phyloP scores from a whole-genome alignment of 2,329 filamentous ascomycete species.

The Paecilomyces sp. region DNA sequence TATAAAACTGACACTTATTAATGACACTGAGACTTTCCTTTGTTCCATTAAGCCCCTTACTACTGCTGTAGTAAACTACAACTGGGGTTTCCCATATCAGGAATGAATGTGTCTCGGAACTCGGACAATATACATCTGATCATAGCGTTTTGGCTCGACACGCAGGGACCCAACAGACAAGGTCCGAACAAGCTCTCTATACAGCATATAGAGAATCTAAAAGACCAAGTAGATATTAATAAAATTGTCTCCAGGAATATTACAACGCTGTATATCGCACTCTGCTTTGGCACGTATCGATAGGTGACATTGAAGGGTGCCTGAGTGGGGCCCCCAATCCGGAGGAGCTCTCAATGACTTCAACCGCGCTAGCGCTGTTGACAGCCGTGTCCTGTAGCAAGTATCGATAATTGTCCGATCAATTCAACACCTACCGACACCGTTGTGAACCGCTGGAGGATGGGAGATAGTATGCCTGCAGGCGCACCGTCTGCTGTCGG shows the following conservation, averaged over 20 bases:
- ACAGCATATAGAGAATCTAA: not conserved
- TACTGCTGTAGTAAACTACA: not conserved
- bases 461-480: slow-evolving; percentile 13
- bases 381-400: slow-evolving; percentile 18
- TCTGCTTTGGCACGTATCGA: not conserved
- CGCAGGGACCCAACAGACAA: not conserved
- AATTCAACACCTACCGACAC: not conserved
- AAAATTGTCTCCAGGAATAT: not conserved
- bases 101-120: not conserved
- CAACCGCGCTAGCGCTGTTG: slow-evolving; percentile 28
- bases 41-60: not conserved
- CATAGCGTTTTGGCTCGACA: not conserved
- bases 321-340: slow-evolving; percentile 7
- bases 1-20: not conserved
- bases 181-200: not conserved
- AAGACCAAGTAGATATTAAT: not conserved
- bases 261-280: not conserved
- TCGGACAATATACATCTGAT: not conserved
- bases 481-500: slow-evolving; percentile 11
- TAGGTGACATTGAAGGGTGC: slow-evolving; percentile 9
- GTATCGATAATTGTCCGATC: not conserved
- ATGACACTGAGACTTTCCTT: not conserved
- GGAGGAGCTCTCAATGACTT: slow-evolving; percentile 2
- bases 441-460: not conserved
- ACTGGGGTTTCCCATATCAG: not conserved